Evolutionary conservation across 345 rosid species (phyloP).

Genomic region (Dipteronia sinensis): DNA sequence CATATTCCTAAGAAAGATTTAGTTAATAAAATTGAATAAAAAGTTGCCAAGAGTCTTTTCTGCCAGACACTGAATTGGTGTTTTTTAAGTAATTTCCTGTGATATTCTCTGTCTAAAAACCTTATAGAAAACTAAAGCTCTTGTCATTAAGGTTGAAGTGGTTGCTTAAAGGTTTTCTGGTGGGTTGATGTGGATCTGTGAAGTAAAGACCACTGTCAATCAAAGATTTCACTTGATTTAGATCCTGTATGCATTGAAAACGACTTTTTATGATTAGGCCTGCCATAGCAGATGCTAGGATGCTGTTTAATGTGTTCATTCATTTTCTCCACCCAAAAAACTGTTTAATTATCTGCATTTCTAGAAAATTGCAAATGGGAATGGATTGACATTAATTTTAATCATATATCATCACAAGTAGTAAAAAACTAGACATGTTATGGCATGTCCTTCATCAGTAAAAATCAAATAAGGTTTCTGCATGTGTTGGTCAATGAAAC

Average conservation of each 20-base stretch:
- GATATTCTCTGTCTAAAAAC: not conserved
- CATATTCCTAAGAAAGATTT: not conserved
- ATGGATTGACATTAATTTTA: not conserved
- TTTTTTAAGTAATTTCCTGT: not conserved
- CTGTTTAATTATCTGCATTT: not conserved
- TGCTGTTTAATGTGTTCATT: not conserved
- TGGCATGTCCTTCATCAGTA: not conserved
- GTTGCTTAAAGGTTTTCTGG: not conserved
- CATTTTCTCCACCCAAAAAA: not conserved
- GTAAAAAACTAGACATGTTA: not conserved
- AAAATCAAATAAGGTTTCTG: not conserved
- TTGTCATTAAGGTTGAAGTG: not conserved
- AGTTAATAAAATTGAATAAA: not conserved
- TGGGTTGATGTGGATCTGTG: not conserved
- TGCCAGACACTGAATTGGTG: not conserved
- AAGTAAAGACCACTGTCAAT: not conserved
- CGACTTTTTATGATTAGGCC: not conserved
- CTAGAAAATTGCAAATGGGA: not conserved
- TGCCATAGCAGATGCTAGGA: not conserved
- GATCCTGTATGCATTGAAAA: not conserved
- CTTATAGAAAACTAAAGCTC: not conserved
- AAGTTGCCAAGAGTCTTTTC: not conserved
- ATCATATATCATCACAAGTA: not conserved
- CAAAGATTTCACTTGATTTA: not conserved
- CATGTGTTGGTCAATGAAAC: not conserved